These are phyloP conservation scores for Cystobasidium slooffiae DNA, from an alignment of 1,284 basidiomycete genomes.

Conservation along the genomic window DNA sequence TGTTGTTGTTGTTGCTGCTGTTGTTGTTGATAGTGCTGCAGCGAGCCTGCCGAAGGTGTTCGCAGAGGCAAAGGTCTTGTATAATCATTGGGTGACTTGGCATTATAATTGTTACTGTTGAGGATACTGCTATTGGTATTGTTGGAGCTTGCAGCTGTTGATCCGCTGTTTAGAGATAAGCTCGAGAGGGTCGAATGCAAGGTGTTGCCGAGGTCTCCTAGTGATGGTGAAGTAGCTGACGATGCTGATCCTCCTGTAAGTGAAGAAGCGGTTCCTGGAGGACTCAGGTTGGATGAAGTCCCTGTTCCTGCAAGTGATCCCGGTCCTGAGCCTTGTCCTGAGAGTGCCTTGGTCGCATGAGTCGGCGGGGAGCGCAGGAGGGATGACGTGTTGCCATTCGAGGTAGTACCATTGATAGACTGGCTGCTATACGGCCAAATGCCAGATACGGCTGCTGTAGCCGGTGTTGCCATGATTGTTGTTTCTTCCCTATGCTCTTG, in stretches of 20 bases:
- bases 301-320: too few relatives aligned
- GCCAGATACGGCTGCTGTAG: background rate
- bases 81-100: conserved; percentile 9
- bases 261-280: conserved; percentile 9
- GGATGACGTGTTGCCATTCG: background rate
- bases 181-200: conserved; percentile 25
- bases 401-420: background rate
- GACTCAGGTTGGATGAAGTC: background rate
- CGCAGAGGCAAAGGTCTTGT: conserved; percentile 15
- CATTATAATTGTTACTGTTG: background rate
- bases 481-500: background rate
- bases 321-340: background rate
- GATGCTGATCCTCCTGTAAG: background rate
- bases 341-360: conserved; percentile 1
- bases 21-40: conserved; percentile 10
- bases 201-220: conserved; percentile 22
- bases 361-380: background rate
- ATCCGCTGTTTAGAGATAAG: conserved; percentile 15
- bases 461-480: background rate
- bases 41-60: background rate
- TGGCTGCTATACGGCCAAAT: background rate
- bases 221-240: conserved; percentile 3
- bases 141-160: conserved; percentile 1
- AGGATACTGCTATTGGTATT: background rate
- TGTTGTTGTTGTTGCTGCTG: conserved; percentile 15